phyloP scores from a whole-genome alignment of 768 basidiomycete species.

The Leccinellum luteum region DNA sequence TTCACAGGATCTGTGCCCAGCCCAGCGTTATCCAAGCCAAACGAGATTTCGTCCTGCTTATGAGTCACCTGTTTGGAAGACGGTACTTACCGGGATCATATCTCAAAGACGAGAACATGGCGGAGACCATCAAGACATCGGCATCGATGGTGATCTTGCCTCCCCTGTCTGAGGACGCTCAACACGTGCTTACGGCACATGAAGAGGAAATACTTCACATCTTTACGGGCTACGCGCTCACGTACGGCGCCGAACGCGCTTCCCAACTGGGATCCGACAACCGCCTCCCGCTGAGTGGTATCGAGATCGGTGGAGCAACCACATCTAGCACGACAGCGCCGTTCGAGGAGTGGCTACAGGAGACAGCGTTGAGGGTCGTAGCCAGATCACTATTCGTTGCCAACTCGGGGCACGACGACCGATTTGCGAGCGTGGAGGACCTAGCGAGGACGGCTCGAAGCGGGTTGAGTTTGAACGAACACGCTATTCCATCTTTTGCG shows the following conservation, averaged over 20 bases:
- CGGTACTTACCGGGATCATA: constrained; percentile 48
- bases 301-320: constrained; percentile 19
- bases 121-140: constrained; percentile 39
- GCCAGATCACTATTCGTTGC: constrained; percentile 65
- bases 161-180: constrained; percentile 40
- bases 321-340: constrained; percentile 7
- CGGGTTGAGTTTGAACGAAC: constrained; percentile 55
- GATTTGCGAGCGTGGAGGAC: constrained; percentile 49
- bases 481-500: constrained; percentile 58
- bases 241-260: constrained; percentile 43
- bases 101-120: constrained; percentile 35
- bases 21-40: constrained; percentile 40
- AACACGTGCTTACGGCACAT: constrained; percentile 43
- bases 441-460: constrained; percentile 48
- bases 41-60: constrained; percentile 48
- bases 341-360: constrained; percentile 38
- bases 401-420: constrained; percentile 63
- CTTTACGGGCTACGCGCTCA: constrained; percentile 55
- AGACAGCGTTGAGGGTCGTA: constrained; percentile 36
- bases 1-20: constrained; percentile 56
- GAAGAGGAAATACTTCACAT: constrained; percentile 48
- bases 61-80: constrained; percentile 69
- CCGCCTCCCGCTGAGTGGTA: constrained; percentile 48
- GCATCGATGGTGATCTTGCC: constrained; percentile 60
- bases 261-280: constrained; percentile 41